Base-by-base conservation (phyloP, 1,139 yeast species). In the Zygotorulaspora mrakii region DNA sequence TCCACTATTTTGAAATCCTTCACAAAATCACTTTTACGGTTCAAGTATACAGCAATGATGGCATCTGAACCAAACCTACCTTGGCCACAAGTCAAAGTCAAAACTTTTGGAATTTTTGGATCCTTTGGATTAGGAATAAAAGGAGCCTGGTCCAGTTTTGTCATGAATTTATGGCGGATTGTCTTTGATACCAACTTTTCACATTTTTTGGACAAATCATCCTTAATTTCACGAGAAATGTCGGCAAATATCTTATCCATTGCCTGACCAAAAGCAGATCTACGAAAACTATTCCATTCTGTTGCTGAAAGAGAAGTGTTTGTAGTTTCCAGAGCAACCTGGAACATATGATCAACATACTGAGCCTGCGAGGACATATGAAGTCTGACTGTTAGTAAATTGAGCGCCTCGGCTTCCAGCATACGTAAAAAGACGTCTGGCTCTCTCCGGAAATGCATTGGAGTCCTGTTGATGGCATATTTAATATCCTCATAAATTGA, bases 61-160 rank as follows among this genome's bases (percentile, higher is more conserved):
- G 97, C 96, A 64, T 91, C 95, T 45, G 77, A 79, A 35, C 76
- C 74, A 59, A 71, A 78, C 46, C 80, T 83, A 58, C 95, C 96
- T 62, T 81, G 82, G 52, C 98, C 98, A 50, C 85, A 80, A 0
- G 95, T 77, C 30, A 91, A 59, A 0, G 96, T 79, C 47, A 94
- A 69, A 0, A 88, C 91, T 47, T 85, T 79, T 17, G 98, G 94
- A 41, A 81, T 74, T 5, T 94, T 82, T 30, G 96, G 96, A 37
- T 78, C 85, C 50, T 73, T 82, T 2, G 85, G 83, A 38, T 74
- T 73, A 7, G 97, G 95, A 50, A 84, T 79, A 64, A 71, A 89
- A 17, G 98, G 96, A 2, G 97, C 96, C 67, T 89, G 97, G 60
- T 91, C 94, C 33, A 91, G 71, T 55, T 79, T 82, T 17, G 74